These are phyloP conservation scores for Xanthoceras sorbifolium DNA, from an alignment of 345 rosid genomes.

Conservation along the genomic window DNA sequence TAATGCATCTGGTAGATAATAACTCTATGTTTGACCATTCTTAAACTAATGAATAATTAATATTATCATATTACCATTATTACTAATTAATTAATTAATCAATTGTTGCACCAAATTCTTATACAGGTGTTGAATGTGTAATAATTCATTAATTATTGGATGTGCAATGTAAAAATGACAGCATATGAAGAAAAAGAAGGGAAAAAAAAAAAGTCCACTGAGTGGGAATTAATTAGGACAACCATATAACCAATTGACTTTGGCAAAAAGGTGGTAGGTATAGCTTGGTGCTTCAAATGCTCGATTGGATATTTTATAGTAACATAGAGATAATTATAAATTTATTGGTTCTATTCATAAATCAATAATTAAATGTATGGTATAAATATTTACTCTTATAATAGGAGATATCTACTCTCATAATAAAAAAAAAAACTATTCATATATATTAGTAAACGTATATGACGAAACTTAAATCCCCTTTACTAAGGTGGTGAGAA, in stretches of 20 bases:
- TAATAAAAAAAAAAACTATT: no score
- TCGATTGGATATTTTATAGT: constrained; percentile 6
- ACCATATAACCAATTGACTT: background rate
- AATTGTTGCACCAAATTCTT: background rate
- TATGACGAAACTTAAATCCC: no score
- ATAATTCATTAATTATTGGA: background rate
- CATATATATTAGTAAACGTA: no score
- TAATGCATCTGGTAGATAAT: background rate
- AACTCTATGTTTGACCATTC: background rate
- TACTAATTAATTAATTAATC: background rate
- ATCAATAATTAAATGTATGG: no score
- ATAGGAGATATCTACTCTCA: no score
- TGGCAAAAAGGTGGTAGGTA: constrained; percentile 13
- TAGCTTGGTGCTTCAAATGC: background rate
- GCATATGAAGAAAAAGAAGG: background rate
- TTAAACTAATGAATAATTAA: background rate
- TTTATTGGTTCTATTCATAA: no score
- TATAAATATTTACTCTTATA: no score
- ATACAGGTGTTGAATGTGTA: background rate
- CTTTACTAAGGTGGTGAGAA: no score
- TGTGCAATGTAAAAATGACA: background rate
- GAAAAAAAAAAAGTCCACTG: background rate
- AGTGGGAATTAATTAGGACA: background rate
- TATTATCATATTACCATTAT: background rate
- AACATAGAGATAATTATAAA: no score